A percentile compares a stretch with the other conserved stretches of the same genome.
phyloP scores from a whole-genome alignment of 805 yeast genomes.

The Peterozyma xylosa region DNA sequence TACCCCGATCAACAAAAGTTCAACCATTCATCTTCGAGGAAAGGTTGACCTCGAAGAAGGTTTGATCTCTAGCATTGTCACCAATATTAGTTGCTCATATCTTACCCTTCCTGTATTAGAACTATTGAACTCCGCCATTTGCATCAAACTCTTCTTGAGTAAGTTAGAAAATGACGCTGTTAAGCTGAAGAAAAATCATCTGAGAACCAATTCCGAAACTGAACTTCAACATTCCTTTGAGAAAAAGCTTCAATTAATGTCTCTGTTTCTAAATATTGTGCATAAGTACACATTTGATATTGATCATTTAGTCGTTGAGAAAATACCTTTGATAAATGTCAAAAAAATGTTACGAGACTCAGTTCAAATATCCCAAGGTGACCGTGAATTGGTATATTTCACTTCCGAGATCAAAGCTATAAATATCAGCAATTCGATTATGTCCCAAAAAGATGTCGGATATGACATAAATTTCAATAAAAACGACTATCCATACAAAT shows the following conservation, averaged over 20 bases:
- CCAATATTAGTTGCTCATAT: slow-evolving; percentile 8
- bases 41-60: slow-evolving; percentile 14
- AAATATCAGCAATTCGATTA: slow-evolving; percentile 10
- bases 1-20: too few relatives aligned
- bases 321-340: slow-evolving; percentile 18
- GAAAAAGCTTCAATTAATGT: slow-evolving; percentile 8
- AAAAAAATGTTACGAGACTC: slow-evolving; percentile 1
- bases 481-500: slow-evolving; percentile 34
- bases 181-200: too few relatives aligned
- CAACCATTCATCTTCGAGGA: slow-evolving; percentile 3
- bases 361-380: slow-evolving; percentile 1
- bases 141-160: background rate
- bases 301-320: slow-evolving; percentile 15
- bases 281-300: slow-evolving; percentile 15
- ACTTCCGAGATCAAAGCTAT: slow-evolving; percentile 12
- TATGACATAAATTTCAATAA: slow-evolving; percentile 33
- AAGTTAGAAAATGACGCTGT: background rate
- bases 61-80: slow-evolving; percentile 8
- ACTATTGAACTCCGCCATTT: slow-evolving; percentile 3
- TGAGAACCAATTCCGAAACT: background rate
- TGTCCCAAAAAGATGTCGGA: slow-evolving; percentile 28
- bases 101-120: slow-evolving; percentile 13
- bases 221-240: slow-evolving; percentile 1
- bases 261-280: slow-evolving; percentile 14
- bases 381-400: slow-evolving; percentile 9